Percentiles rank a stretch among this genome's conserved stretches.
Conservation (phyloP, 179 eudicot genomes). For the Dionaea muscipula region DNA sequence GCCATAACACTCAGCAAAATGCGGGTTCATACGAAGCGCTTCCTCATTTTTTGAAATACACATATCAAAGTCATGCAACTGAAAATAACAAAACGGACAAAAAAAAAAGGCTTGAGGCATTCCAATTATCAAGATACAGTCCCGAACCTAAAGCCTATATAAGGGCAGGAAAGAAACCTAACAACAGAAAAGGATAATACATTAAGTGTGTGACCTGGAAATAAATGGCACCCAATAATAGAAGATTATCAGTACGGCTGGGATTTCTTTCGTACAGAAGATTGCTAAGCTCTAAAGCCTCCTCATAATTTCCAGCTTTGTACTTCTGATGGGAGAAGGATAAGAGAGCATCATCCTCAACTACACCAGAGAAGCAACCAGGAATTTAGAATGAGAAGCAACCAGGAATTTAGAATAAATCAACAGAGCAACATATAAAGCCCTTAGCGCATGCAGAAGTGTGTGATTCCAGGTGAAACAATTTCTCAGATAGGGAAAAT, state of each 20-base stretch:
- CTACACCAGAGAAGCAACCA: conserved; percentile 18
- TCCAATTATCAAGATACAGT: no score
- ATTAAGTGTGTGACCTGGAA: conserved; percentile 47
- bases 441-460: no score
- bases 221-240: conserved; percentile 74
- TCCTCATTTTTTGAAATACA: conserved; percentile 88
- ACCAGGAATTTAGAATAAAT: no score
- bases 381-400: neutral
- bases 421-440: neutral
- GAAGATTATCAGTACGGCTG: conserved; percentile 75
- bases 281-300: conserved; percentile 76
- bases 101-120: conserved; percentile 14
- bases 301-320: conserved; percentile 73
- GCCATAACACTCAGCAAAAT: conserved; percentile 91
- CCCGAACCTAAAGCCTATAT: conserved; percentile 4
- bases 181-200: neutral
- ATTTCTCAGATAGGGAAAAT: no score
- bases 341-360: conserved; percentile 56
- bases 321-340: conserved; percentile 77
- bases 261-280: conserved; percentile 68
- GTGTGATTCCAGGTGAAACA: no score
- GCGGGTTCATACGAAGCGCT: conserved; percentile 71
- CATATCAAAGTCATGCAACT: conserved; percentile 79
- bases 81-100: conserved; percentile 11
- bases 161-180: conserved; percentile 3